Evolutionary conservation across 2,329 filamentous ascomycete genomes (phyloP), one percentile per base, ranked within the genome.

Genomic region (Aspergillus spinulosporus): DNA sequence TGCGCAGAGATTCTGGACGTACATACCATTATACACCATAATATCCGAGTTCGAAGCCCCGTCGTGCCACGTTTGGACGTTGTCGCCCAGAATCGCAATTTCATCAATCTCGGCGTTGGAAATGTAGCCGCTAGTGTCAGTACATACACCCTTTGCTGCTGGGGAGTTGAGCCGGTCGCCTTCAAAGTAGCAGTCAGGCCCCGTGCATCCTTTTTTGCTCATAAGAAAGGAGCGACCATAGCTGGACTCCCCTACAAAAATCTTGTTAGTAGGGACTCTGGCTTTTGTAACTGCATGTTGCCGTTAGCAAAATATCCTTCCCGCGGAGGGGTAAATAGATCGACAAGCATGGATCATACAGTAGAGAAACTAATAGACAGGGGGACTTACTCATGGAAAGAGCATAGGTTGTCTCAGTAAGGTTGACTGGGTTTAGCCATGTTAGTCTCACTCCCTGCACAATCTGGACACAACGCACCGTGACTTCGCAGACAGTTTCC

Each of bases 151-250:
- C 15, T 31, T 31, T n/a, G 44, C 29, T 28, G 44, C 44, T 31
- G 28, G 28, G 14, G 44, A 34, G 28, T 47, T 15, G n/a, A 31
- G 28, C 28, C 29, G 12, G 44, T 32, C 29, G 9, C 44, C 44
- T 32, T 31, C 15, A 14, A 47, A 47, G 11, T 14, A 32, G 49
- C 49, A 52, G 14, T 21, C 14, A 8, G 28, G 29, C n/a, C 39
- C 40, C 6, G 49, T 52, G 15, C 7, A 36, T 36, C 32, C 32
- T 12, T 12, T 36, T 12, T 36, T 12, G 1, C 59, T 58, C 72
- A 76, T 75, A 26, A 62, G 43, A 60, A 75, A 75, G 1, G 62
- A 65, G 1, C 72, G 63, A 0, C 72, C 74, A 55, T 75, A 76
- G 59, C 68, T 74, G 7, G 64, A 53, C 2, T 72, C 58, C 3